Conservation (phyloP, 495 filamentous ascomycete genomes). For the Bombardia bombarda region DNA sequence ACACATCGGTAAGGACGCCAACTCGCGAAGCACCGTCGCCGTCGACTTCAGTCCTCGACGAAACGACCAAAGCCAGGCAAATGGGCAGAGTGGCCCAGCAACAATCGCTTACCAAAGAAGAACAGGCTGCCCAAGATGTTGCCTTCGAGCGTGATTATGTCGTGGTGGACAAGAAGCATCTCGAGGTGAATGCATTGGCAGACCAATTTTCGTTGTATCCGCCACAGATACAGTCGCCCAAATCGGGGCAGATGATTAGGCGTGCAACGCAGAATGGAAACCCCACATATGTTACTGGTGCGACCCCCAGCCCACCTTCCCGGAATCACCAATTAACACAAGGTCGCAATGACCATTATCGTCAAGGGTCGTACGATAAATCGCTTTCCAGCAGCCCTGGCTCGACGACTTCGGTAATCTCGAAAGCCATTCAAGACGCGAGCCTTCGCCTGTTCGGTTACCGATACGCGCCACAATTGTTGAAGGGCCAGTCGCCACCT, state of each 20-base stretch:
- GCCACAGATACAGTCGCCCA: conserved; percentile 37
- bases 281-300: conserved; percentile 50
- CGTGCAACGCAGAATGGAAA: conserved; percentile 57
- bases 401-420: conserved; percentile 79
- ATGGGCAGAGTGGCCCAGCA: conserved; percentile 28
- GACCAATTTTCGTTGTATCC: conserved; percentile 83
- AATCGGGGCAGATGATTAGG: conserved; percentile 39
- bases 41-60: conserved; percentile 6
- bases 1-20: conserved; percentile 21
- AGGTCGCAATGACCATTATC: conserved; percentile 54
- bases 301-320: conserved; percentile 45
- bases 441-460: conserved; percentile 75
- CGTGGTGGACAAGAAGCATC: conserved; percentile 85
- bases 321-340: conserved; percentile 63
- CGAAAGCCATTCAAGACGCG: conserved; percentile 90
- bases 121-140: conserved; percentile 76
- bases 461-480: conserved; percentile 57
- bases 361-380: conserved; percentile 71
- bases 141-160: conserved; percentile 92
- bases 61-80: conserved; percentile 4
- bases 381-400: conserved; percentile 67
- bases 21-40: conserved; percentile 12
- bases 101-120: conserved; percentile 47
- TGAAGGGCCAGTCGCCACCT: conserved; percentile 70
- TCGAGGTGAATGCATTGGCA: conserved; percentile 94